Conservation (phyloP, 179 eudicot species). For the Gypsophila paniculata region DNA sequence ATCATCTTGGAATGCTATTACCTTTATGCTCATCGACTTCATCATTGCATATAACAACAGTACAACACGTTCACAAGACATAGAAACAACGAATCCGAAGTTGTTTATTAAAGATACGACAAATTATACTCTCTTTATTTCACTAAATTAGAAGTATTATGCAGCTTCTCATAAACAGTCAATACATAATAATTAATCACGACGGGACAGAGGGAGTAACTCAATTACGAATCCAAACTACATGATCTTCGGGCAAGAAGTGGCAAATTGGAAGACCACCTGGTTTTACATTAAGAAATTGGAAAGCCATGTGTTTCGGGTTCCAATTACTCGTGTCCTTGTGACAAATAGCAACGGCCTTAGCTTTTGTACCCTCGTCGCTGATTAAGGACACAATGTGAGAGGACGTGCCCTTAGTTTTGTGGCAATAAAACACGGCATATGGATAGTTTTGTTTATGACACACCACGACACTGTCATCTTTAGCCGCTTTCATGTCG, state of each 20-base stretch:
- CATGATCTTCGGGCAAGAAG: constrained; percentile 33
- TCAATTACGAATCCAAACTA: constrained; percentile 24
- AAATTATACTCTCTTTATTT: no score
- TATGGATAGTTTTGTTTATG: constrained; percentile 59
- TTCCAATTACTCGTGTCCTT: constrained; percentile 61
- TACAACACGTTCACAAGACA: no score
- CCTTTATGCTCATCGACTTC: no score
- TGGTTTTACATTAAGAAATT: constrained; percentile 23
- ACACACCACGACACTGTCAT: constrained; percentile 42
- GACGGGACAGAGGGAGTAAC: no score
- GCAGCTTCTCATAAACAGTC: no score
- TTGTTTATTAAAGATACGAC: no score
- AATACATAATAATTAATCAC: no score
- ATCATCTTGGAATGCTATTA: no score
- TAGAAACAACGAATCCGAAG: no score
- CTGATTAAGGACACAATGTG: constrained; percentile 42
- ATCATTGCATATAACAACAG: no score
- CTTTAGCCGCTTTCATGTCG: constrained; percentile 25
- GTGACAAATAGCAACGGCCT: constrained; percentile 63
- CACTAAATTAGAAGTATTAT: no score
- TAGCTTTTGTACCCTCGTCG: constrained; percentile 35
- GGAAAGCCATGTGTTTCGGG: constrained; percentile 37
- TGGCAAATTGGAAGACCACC: constrained; percentile 31
- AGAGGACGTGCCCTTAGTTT: constrained; percentile 41
- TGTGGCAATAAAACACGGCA: constrained; percentile 68